Base-by-base conservation (phyloP, 2,329 filamentous ascomycete genomes). In the Colletotrichum lindemuthianum region DNA sequence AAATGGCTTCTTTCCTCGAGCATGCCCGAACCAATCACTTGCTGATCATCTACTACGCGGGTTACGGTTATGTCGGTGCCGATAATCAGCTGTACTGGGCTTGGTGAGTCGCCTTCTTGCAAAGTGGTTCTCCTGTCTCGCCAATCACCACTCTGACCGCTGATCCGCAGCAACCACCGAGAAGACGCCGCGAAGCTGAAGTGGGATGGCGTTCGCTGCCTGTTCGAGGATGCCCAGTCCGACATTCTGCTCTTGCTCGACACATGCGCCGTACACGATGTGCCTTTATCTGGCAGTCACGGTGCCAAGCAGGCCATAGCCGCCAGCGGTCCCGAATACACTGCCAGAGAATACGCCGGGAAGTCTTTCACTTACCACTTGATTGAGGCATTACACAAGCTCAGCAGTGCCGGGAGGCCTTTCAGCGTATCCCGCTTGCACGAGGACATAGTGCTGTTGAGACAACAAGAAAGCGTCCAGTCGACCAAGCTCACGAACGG, bases 71-170 rank as follows among this genome's bases (percentile, higher is more conserved):
- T 69, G 77, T 85, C 43, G 83, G 83, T n/a, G 69, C 79, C 10
- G 86, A 90, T 72, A 84, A 84, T 70, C 86, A 89, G 73, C 77
- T 89, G 33, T 89, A 88, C 73, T 90, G 88, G 88, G 86, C 88
- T 61, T 86, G 86, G 88, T 90, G 81, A 79, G 87, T 82, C 44
- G 57, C 43, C 24, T 37, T 50, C 36, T 24, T 56, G 47, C 51
- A 33, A 24, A 16, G n/a, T 37, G 16, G 39, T 12, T 32, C 39
- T 32, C 50, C 32, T 24, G 24, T 24, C 24, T 24, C 24, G 24
- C 24, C 24, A 24, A 24, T 16, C 47, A 58, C 33, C 40, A 13
- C 57, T 77, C 79, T 84, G 73, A 84, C 71, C 57, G 57, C 63
- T 50, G 51, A 72, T 66, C 68, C 60, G 55, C 72, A 90, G 88